phyloP scores from a whole-genome alignment of 176 grass and related monocot species.

The Chrysopogon serrulatus region DNA sequence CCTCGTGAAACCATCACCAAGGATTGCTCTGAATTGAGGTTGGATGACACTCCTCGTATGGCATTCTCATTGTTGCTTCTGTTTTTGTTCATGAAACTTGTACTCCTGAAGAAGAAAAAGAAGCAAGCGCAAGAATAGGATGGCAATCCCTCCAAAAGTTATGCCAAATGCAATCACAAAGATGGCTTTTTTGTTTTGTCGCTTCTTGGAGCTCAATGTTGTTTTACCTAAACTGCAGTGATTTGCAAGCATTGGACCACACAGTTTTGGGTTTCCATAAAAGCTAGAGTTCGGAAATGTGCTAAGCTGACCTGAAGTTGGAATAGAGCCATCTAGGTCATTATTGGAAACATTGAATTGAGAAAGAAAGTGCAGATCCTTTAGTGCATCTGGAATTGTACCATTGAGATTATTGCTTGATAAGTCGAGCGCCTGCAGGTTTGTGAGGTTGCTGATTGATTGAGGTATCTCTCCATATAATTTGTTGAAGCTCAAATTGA shows the following conservation, averaged over 20 bases:
- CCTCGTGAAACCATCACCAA: constrained; percentile 19
- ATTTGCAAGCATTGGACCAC: neutral
- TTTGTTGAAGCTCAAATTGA: constrained; percentile 30
- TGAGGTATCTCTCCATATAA: constrained; percentile 34
- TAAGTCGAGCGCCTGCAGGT: constrained; percentile 33
- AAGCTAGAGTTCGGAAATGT: constrained; percentile 41
- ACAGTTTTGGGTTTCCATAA: constrained; percentile 49
- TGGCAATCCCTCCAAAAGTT: neutral
- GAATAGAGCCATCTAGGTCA: constrained; percentile 41
- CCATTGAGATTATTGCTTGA: constrained; percentile 44
- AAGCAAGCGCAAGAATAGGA: constrained; percentile 3
- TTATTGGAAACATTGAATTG: constrained; percentile 43
- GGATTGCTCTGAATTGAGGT: too few relatives aligned
- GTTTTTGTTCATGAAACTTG: too few relatives aligned
- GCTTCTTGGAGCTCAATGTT: neutral
- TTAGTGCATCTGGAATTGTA: constrained; percentile 16
- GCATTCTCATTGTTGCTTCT: too few relatives aligned
- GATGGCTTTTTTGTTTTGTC: neutral
- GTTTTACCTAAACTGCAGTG: neutral
- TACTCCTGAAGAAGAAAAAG: too few relatives aligned
- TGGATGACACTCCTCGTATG: too few relatives aligned
- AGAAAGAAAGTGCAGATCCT: constrained; percentile 44
- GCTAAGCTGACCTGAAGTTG: constrained; percentile 35
- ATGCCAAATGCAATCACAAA: neutral
- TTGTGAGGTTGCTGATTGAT: constrained; percentile 8